phyloP scores from a whole-genome alignment of 768 basidiomycete genomes.

The Tricholoma terreum region DNA sequence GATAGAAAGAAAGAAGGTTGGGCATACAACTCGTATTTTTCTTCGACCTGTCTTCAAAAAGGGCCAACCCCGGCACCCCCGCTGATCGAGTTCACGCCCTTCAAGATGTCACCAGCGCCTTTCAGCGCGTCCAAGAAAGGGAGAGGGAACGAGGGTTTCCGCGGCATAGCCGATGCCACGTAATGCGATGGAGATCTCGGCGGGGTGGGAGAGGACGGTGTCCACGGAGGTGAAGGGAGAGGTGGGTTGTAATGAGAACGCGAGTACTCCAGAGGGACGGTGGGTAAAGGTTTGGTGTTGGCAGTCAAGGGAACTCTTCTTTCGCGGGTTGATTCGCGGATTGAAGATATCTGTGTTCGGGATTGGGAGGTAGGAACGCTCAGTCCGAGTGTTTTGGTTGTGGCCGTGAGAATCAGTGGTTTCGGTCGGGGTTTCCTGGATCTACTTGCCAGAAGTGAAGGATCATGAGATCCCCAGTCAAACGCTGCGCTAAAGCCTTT shows the following conservation, averaged over 20 bases:
- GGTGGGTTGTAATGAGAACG: background rate
- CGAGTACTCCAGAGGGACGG: background rate
- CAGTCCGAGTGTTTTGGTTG: background rate
- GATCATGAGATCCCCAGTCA: background rate
- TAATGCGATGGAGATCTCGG: background rate
- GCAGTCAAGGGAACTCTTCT: background rate
- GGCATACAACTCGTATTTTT: too few relatives aligned
- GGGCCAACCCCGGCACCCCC: slow-evolving; percentile 1
- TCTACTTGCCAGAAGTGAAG: too few relatives aligned
- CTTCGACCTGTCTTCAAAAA: background rate
- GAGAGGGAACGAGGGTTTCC: background rate
- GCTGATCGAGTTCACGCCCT: slow-evolving; percentile 5
- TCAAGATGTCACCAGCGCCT: slow-evolving; percentile 3
- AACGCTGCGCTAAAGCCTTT: background rate
- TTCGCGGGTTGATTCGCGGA: background rate
- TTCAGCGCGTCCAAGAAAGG: slow-evolving; percentile 4
- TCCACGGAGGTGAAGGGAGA: background rate
- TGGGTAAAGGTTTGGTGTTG: background rate
- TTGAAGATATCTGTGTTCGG: background rate
- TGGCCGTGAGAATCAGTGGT: background rate
- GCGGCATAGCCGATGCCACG: background rate
- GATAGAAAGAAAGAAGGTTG: too few relatives aligned
- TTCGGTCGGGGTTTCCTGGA: background rate
- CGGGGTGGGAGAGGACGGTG: background rate
- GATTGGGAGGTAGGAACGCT: background rate